phyloP scores from a whole-genome alignment of 2,329 filamentous ascomycete genomes.

The Hypoxylon rubiginosum region DNA sequence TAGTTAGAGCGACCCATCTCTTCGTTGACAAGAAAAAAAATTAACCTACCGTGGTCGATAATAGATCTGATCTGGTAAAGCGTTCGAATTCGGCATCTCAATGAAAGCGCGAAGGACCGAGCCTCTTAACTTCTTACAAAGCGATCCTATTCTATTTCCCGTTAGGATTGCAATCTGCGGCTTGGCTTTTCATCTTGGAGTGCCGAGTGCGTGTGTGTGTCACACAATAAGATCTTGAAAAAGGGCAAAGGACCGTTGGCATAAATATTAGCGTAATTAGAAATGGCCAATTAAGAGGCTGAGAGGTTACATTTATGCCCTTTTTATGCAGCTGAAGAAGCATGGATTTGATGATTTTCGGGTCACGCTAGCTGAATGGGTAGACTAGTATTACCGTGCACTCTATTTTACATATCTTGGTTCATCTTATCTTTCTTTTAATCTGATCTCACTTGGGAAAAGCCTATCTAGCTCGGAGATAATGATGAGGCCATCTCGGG shows the following conservation, averaged over 20 bases:
- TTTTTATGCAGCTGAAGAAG: not conserved
- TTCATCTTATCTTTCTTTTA: conserved; percentile 30
- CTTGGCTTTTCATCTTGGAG: not conserved
- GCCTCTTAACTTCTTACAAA: conserved; percentile 22
- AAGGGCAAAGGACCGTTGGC: not conserved
- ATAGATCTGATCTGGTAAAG: not conserved
- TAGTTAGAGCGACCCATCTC: not conserved
- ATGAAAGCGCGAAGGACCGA: conserved; percentile 27
- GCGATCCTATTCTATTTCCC: not conserved
- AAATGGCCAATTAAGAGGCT: not conserved
- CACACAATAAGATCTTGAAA: not conserved
- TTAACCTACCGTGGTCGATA: not conserved
- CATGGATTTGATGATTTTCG: not conserved
- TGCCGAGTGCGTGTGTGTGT: not conserved
- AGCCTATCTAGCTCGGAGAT: conserved; percentile 24
- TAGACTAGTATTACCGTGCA: not conserved
- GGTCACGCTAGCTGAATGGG: conserved; percentile 10
- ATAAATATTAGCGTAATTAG: conserved; percentile 1
- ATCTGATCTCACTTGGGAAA: conserved; percentile 18
- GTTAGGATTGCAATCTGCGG: not conserved
- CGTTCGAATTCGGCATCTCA: conserved; percentile 5
- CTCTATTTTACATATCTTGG: not conserved
- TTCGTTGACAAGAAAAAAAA: not conserved
- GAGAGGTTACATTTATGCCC: not conserved
- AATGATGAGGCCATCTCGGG: conserved; percentile 16